A percentile compares a stretch with the other conserved stretches of the same genome.
Evolutionary conservation across 331 rosid species (phyloP).

Genomic region (Erythrophleum ivorense): DNA sequence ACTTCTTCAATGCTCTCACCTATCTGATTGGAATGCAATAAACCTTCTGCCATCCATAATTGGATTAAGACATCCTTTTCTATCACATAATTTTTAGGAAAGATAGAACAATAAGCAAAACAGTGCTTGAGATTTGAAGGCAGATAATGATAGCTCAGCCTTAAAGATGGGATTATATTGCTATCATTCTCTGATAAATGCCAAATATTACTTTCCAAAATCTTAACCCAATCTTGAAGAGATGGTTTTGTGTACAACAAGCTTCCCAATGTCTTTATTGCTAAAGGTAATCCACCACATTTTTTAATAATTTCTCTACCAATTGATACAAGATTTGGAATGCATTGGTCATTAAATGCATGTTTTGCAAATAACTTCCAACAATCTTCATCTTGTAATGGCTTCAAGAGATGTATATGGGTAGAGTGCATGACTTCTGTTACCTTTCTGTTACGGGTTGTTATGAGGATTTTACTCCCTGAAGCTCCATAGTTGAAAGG

Average conservation of each 20-base stretch:
- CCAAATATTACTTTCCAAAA: neutral
- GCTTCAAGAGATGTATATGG: neutral
- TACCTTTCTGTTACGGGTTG: slow-evolving; percentile 2
- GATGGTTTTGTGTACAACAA: neutral
- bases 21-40: neutral
- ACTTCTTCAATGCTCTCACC: slow-evolving; percentile 1
- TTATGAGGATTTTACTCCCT: neutral
- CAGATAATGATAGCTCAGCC: neutral
- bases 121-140: neutral
- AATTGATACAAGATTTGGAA: neutral
- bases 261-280: slow-evolving; percentile 9
- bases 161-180: neutral
- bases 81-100: slow-evolving; percentile 3
- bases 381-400: slow-evolving; percentile 2
- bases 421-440: neutral
- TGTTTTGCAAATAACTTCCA: slow-evolving; percentile 4
- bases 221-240: neutral
- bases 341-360: neutral
- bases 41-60: slow-evolving; percentile 33
- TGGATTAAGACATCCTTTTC: neutral
- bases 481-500: neutral
- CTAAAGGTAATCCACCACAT: slow-evolving; percentile 24
- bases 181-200: slow-evolving; percentile 1
- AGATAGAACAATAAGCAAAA: neutral
- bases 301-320: neutral